Base-by-base conservation (phyloP, 768 basidiomycete species). In the Russula virescens region DNA sequence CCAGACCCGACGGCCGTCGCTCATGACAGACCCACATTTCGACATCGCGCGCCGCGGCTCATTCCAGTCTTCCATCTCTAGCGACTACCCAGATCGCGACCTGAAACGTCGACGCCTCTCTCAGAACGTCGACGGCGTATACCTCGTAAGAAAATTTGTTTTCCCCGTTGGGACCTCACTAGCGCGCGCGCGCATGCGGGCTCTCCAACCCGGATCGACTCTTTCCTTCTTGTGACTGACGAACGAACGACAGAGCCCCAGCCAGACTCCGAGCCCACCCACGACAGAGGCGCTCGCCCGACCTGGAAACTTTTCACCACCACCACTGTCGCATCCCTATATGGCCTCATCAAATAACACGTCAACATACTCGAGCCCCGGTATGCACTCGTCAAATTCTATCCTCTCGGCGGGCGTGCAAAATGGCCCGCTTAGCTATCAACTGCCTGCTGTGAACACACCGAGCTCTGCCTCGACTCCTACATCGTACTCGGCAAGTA, bases 401-500 rank as follows among this genome's bases (percentile, higher is more conserved):
- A 60, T 65, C 9, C 66, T 67, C 28, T 58, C 63, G 3, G 63
- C 65, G 35, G 57, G 56, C 7, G 43, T 59, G 49, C 64, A 66
- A 40, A 46, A 23, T 45, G 57, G 57, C n/a, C 66, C 60, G 1
- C 43, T 66, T 13, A 61, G 64, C 47, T 65, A 67, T 55, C 61
- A 60, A 16, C 35, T 67, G 0, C 58, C 59, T 7, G 45, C 66
- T 19, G 58, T 60, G 35, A 56, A 60, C 47, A 55, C 58, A 25
- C 59, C 66, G 26, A 65, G 63, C 60, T 61, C 66, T 6, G 53
- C 51, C 26, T 68, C 66, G 52, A 60, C 61, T 55, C 65, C 70
- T 4, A 63, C 68, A 60, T 86, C 88, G n/a, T 90, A 89, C 79
- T 91, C 89, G 87, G 89, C 83, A 84, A 89, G 89, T 88, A 72